A percentile compares a stretch with the other conserved stretches of the same genome.
These are phyloP conservation scores for Phalaenopsis hybrid DNA, from an alignment of 116 monocot species.

Conservation along the genomic window DNA sequence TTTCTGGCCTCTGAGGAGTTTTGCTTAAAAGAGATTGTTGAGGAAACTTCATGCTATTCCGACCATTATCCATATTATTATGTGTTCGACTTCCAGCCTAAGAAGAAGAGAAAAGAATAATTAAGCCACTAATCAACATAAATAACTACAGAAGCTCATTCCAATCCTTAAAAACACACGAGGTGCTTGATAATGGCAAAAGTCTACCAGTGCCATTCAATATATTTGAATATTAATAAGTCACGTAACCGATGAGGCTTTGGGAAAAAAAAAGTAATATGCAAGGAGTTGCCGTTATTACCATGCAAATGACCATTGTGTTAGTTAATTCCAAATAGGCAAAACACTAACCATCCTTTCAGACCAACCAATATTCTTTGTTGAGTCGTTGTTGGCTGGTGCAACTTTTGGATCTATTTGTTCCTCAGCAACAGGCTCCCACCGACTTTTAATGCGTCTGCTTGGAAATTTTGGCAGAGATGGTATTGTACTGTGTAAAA, in stretches of 20 bases:
- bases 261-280: neutral
- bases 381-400: constrained; percentile 18
- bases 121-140: neutral
- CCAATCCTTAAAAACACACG: neutral
- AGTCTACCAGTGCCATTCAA: neutral
- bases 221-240: neutral
- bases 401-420: constrained; percentile 32
- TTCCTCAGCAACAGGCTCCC: constrained; percentile 88
- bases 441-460: constrained; percentile 79
- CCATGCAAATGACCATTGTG: neutral
- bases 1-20: constrained; percentile 38
- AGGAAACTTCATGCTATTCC: constrained; percentile 45
- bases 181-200: neutral
- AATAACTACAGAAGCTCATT: neutral
- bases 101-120: constrained; percentile 6
- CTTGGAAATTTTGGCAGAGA: constrained; percentile 31
- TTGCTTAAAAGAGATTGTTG: constrained; percentile 33
- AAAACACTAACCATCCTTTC: constrained; percentile 46
- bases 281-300: neutral
- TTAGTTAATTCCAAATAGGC: neutral
- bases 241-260: neutral
- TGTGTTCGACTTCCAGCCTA: constrained; percentile 25
- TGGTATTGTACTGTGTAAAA: constrained; percentile 17
- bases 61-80: constrained; percentile 29
- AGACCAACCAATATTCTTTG: constrained; percentile 24